Evolutionary conservation across 768 basidiomycete species (phyloP).

Genomic region (Vishniacozyma victoriae): DNA sequence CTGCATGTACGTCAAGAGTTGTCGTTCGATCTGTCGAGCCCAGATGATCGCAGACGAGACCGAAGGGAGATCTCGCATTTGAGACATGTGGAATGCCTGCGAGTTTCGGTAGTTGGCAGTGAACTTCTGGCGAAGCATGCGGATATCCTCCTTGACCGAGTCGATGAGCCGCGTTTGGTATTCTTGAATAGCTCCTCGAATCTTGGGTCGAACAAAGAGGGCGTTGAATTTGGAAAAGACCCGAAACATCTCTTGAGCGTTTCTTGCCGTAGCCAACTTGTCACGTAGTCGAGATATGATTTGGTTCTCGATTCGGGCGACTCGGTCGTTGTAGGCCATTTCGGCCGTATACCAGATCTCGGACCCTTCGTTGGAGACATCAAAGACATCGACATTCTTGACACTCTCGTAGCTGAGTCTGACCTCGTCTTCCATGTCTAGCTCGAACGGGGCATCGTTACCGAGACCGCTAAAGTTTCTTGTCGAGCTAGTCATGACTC

Average conservation of each 20-base stretch:
- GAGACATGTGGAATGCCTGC: slow-evolving; percentile 95
- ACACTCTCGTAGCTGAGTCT: slow-evolving; percentile 94
- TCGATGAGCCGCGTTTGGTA: slow-evolving; percentile 98
- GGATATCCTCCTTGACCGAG: slow-evolving; percentile 97
- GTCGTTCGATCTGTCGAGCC: slow-evolving; percentile 98
- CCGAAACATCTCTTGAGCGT: slow-evolving; percentile 99
- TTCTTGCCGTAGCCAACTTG: slow-evolving; percentile 85
- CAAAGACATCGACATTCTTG: slow-evolving; percentile 91
- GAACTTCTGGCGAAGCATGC: slow-evolving; percentile 93
- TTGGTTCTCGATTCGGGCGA: slow-evolving; percentile 95
- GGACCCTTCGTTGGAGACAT: slow-evolving; percentile 89
- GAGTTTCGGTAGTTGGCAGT: slow-evolving; percentile 93
- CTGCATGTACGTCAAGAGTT: slow-evolving; percentile 95
- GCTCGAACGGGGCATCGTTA: slow-evolving; percentile 59
- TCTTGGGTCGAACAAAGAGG: slow-evolving; percentile 91
- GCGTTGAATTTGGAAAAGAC: slow-evolving; percentile 99
- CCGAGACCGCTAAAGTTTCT: slow-evolving; percentile 71
- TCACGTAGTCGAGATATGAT: slow-evolving; percentile 91
- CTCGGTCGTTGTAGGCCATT: slow-evolving; percentile 95
- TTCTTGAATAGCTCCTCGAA: slow-evolving; percentile 96
- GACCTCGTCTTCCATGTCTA: slow-evolving; percentile 98
- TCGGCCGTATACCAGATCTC: slow-evolving; percentile 98
- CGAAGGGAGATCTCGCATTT: slow-evolving; percentile 97
- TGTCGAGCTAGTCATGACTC: slow-evolving; percentile 93
- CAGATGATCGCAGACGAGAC: slow-evolving; percentile 97